Conservation (phyloP, 208 protist genomes). For the Leishmania amazonensis region DNA sequence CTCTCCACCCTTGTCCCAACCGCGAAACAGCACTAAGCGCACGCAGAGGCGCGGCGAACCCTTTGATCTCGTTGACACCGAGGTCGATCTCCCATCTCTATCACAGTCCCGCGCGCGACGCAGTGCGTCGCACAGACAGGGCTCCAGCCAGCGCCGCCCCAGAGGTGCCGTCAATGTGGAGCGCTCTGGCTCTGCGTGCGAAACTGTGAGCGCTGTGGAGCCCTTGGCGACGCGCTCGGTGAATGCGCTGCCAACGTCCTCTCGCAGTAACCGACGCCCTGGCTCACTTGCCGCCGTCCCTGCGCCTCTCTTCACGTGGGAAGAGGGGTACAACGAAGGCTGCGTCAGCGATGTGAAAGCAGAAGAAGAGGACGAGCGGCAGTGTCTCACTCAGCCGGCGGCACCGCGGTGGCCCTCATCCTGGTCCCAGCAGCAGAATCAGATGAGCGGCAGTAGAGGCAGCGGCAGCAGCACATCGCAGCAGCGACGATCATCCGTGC, state of each 20-base stretch:
- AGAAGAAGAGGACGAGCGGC: neutral
- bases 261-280: conserved; percentile 9
- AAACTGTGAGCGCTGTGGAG: neutral
- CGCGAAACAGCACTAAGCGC: neutral
- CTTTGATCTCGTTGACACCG: neutral
- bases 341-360: neutral
- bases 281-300: conserved; percentile 9
- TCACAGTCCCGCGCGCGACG: neutral
- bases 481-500: conserved; percentile 14
- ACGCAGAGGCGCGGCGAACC: neutral
- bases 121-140: neutral
- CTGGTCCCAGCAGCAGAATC: neutral
- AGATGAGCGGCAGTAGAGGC: conserved; percentile 12
- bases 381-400: neutral
- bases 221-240: neutral
- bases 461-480: conserved; percentile 8
- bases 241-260: neutral
- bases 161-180: neutral
- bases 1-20: neutral
- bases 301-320: conserved; percentile 8
- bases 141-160: neutral
- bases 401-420: neutral
- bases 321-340: neutral
- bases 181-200: neutral
- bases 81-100: neutral